These are phyloP conservation scores for Capillidium heterosporum DNA, from an alignment of 371 early-diverging fungal species.

Conservation along the genomic window DNA sequence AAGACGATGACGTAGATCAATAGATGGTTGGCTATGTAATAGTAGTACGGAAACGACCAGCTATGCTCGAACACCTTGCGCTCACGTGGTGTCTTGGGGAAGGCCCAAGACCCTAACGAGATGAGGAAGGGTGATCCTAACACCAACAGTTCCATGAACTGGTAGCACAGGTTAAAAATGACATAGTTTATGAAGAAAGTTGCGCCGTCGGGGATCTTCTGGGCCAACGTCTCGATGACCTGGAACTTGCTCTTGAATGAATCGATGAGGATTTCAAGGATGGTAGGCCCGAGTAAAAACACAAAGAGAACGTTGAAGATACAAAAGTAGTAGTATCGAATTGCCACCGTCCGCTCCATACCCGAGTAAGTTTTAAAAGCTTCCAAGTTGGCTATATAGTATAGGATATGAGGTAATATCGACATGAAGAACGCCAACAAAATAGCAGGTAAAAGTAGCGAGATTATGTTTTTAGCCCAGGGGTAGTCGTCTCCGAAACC, in stretches of 20 bases:
- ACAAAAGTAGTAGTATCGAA: conserved; percentile 72
- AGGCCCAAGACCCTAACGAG: conserved; percentile 18
- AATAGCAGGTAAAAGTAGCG: conserved; percentile 38
- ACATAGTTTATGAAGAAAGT: conserved; percentile 64
- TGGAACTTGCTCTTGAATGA: conserved; percentile 43
- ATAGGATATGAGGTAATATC: conserved; percentile 28
- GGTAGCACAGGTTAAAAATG: conserved; percentile 47
- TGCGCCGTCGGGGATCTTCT: conserved; percentile 42
- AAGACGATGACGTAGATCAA: conserved; percentile 68
- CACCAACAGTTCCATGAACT: conserved; percentile 49
- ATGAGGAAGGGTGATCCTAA: conserved; percentile 28
- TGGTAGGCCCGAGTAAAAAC: conserved; percentile 56
- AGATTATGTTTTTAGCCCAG: conserved; percentile 26
- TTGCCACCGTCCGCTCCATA: conserved; percentile 39
- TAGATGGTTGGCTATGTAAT: conserved; percentile 49
- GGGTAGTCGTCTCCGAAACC: conserved; percentile 24
- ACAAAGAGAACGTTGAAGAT: conserved; percentile 76
- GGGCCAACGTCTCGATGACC: conserved; percentile 48
- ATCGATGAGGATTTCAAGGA: conserved; percentile 49
- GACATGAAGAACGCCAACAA: conserved; percentile 45
- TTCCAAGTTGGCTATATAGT: conserved; percentile 28
- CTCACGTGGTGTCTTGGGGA: conserved; percentile 52
- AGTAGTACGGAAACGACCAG: conserved; percentile 42
- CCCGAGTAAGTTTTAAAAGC: conserved; percentile 34
- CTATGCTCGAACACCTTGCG: conserved; percentile 29